phyloP scores from a whole-genome alignment of 768 basidiomycete species.

The Kwoniella newhampshirensis region DNA sequence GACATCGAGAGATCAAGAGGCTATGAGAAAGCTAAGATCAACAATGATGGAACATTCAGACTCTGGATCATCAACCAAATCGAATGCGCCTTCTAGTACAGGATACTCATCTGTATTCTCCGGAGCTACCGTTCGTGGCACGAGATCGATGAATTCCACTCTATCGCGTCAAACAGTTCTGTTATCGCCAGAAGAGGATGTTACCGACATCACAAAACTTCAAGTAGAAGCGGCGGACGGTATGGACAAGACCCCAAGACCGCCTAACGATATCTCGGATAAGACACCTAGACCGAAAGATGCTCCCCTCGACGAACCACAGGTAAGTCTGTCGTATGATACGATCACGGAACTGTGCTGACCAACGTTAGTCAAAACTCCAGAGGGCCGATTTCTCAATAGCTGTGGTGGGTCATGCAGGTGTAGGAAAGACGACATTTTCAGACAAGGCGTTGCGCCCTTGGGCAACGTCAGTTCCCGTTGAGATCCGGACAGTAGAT shows the following conservation, averaged over 20 bases:
- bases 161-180: conserved; percentile 16
- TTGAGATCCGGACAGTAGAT: conserved; percentile 20
- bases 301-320: neutral
- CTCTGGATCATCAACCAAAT: conserved; percentile 16
- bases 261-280: conserved; percentile 4
- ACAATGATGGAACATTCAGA: conserved; percentile 30
- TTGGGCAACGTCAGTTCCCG: conserved; percentile 52
- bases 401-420: conserved; percentile 72
- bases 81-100: conserved; percentile 19
- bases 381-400: conserved; percentile 53
- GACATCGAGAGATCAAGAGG: conserved; percentile 36
- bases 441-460: conserved; percentile 73
- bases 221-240: too few relatives aligned
- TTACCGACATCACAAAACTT: too few relatives aligned
- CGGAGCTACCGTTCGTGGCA: neutral
- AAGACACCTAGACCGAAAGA: conserved; percentile 8
- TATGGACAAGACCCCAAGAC: neutral
- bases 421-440: conserved; percentile 81
- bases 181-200: neutral
- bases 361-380: neutral
- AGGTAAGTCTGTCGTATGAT: neutral
- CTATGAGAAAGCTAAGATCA: conserved; percentile 35
- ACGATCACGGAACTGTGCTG: too few relatives aligned
- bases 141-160: conserved; percentile 28
- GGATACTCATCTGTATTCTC: conserved; percentile 4